Conservation (phyloP, 345 rosid species). For the Aquilaria yunnanensis region DNA sequence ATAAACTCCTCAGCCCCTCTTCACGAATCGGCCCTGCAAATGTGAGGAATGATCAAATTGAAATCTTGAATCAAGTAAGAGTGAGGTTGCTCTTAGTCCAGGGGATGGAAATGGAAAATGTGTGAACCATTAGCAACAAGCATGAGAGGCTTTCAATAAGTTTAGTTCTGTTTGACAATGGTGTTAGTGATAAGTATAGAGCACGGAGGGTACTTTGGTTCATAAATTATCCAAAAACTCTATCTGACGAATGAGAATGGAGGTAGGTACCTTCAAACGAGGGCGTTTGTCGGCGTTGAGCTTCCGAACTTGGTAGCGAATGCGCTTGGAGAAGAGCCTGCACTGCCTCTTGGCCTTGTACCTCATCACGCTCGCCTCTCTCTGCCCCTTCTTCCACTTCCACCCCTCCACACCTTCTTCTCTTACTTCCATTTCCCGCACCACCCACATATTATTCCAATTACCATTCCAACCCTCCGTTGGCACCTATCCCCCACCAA, state of each 20-base stretch:
- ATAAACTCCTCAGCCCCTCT: slow-evolving; percentile 24
- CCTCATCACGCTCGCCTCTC: slow-evolving; percentile 88
- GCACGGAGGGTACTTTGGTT: not conserved
- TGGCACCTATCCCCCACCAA: slow-evolving; percentile 27
- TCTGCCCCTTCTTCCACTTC: slow-evolving; percentile 38
- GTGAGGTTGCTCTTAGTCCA: not conserved
- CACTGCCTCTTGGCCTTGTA: slow-evolving; percentile 87
- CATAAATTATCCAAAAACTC: no score
- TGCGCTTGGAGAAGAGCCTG: slow-evolving; percentile 78
- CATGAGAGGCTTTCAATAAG: no score
- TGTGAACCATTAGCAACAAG: not conserved
- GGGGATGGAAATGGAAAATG: not conserved
- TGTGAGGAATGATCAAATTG: not conserved
- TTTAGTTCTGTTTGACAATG: no score
- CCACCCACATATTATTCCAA: slow-evolving; percentile 38
- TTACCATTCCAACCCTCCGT: slow-evolving; percentile 22
- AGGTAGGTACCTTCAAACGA: slow-evolving; percentile 50
- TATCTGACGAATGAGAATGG: no score
- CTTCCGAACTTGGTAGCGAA: slow-evolving; percentile 88
- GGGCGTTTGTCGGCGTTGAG: slow-evolving; percentile 97
- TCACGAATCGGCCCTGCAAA: slow-evolving; percentile 64
- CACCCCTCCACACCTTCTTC: slow-evolving; percentile 20
- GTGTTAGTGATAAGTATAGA: not conserved
- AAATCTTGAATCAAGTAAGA: not conserved
- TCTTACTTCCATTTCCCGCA: slow-evolving; percentile 43